Evolutionary conservation across 2,329 filamentous ascomycete species (phyloP), one percentile per base, ranked within the genome.

Genomic region (Xylaria multiplex): DNA sequence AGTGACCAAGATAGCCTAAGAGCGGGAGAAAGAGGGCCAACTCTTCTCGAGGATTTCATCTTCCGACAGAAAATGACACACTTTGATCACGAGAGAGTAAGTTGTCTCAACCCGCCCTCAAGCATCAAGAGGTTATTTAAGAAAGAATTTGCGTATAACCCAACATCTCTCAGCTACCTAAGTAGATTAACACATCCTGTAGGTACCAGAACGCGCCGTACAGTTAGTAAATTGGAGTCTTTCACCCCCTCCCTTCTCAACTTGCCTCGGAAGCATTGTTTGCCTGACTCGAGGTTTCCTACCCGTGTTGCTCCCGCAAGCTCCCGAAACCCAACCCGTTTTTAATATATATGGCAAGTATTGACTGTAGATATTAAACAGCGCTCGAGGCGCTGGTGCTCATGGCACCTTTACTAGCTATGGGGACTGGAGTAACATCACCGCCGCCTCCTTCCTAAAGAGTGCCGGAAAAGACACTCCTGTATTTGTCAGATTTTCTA

Each of bases 1-100:
- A 82, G 82, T 53, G 90, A 93, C 35, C 88, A 91, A 72, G 81
- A 85, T 68, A 91, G 88, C 71, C 78, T 93, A 43, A 89, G 84
- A 71, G 89, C 85, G n/a, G 91, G 91, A 2, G 82, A 85, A 7
- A 82, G 90, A 50, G 87, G 87, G 2, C 83, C 87, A 11, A 86
- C 85, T 0, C 78, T 89, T 11, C 79, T 90, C 2, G 87, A 90
- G 72, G 87, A 89, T 72, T 89, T 87, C 65, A 85, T 87, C 66
- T 87, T 88, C 76, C 82, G 87, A 32, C 85, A 89, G 70, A 89
- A 89, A 78, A 86, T 87, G 64, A 83, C 83, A 63, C 84, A 81
- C 52, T 88, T 88, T 70, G 85, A 88, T 65, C 86, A 88, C 72
- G 86, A 88, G 69, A 79, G 86, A 27, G 86, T 88, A 76, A 77